Evolutionary conservation across 169 alveolate genomes (phyloP).

Genomic region (Eimeria falciformis): DNA sequence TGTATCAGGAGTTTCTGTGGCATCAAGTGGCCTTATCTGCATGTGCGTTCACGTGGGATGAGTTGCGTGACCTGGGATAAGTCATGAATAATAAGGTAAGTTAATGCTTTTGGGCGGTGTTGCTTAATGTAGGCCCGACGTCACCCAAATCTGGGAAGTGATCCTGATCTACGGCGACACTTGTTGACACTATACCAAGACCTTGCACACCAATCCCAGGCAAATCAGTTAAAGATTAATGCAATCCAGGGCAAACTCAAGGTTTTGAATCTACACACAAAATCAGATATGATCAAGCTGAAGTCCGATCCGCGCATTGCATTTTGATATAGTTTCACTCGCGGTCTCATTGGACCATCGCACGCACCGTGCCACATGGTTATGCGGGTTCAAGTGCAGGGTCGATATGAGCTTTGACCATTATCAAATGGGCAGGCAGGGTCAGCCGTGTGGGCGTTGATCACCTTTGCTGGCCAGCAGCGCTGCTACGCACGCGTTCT

Average conservation of each 20-base stretch:
- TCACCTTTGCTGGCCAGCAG: too few species aligned
- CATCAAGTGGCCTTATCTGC: background rate
- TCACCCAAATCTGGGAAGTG: conserved; percentile 58
- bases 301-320: conserved; percentile 74
- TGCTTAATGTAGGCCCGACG: conserved; percentile 65
- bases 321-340: background rate
- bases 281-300: conserved; percentile 71
- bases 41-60: too few species aligned
- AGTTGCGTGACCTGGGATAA: too few species aligned
- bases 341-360: too few species aligned
- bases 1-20: background rate
- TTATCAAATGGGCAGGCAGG: too few species aligned
- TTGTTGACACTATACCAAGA: conserved; percentile 40
- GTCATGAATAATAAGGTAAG: too few species aligned
- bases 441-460: too few species aligned
- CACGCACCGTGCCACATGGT: too few species aligned
- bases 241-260: conserved; percentile 71
- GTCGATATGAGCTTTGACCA: too few species aligned
- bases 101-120: background rate
- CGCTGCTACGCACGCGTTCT: too few species aligned
- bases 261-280: conserved; percentile 64
- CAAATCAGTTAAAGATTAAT: conserved; percentile 61
- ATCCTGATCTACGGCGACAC: conserved; percentile 70
- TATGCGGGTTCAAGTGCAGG: too few species aligned
- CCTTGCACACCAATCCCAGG: conserved; percentile 66